Percentiles rank a stretch among this genome's conserved stretches.
Evolutionary conservation across 331 rosid genomes (phyloP).

Genomic region (Cydonia oblonga): DNA sequence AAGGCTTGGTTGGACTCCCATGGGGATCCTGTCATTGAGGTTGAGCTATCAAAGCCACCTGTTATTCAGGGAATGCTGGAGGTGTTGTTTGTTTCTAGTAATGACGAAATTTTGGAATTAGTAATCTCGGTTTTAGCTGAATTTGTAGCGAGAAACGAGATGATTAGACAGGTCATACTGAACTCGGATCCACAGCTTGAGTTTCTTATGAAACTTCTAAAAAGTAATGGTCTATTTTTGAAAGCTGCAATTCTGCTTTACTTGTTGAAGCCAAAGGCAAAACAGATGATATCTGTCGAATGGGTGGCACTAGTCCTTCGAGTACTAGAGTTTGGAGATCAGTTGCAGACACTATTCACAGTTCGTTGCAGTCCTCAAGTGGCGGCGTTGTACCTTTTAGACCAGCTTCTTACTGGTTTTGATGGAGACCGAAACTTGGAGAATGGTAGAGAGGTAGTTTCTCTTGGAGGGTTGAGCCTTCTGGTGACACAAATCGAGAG

Average conservation of each 20-base stretch:
- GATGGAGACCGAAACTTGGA: conserved; percentile 79
- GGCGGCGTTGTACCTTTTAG: conserved; percentile 67
- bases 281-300: conserved; percentile 66
- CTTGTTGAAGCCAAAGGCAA: conserved; percentile 60
- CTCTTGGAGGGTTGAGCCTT: conserved; percentile 62
- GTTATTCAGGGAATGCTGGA: conserved; percentile 64
- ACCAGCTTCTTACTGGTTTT: conserved; percentile 70
- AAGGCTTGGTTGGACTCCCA: conserved; percentile 66
- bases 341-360: conserved; percentile 61
- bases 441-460: conserved; percentile 64
- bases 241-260: conserved; percentile 69
- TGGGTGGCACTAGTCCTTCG: conserved; percentile 80
- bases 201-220: conserved; percentile 51
- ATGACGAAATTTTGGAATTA: conserved; percentile 65
- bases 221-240: conserved; percentile 56
- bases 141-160: conserved; percentile 26
- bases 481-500: conserved; percentile 41
- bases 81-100: conserved; percentile 55
- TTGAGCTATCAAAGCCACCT: conserved; percentile 38
- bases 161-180: conserved; percentile 38
- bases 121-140: conserved; percentile 60
- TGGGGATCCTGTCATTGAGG: conserved; percentile 42
- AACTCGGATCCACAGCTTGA: conserved; percentile 72
- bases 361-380: conserved; percentile 57
- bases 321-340: conserved; percentile 75